Evolutionary conservation across 2,329 filamentous ascomycete species (phyloP), one percentile per base, ranked within the genome.

Genomic region (Zymoseptoria passerinii): DNA sequence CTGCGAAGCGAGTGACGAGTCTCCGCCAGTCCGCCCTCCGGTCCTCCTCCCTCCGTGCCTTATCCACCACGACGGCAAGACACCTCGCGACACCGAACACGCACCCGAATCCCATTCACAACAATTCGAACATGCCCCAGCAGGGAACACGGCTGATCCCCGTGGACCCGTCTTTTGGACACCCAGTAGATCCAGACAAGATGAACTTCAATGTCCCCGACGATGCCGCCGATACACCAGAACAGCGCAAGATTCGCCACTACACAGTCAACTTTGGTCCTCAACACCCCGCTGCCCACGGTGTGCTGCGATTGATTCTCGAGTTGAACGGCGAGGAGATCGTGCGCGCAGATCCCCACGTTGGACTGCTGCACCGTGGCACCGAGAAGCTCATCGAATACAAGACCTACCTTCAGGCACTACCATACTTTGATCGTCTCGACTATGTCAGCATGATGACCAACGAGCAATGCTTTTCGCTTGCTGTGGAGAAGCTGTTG

Each of bases 391-490:
- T 99, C 78, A 97, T 97, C 78, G 94, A 99, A 82, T 99, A 99
- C 84, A 96, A 96, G 83, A 96, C 92, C 68, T 99, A 99, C 74
- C 83, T 97, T 72, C 94, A 99, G 81, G 94, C 94, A 58, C 81
- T 99, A 72, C 94, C 94, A 58, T 99, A 99, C 81, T 99, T 99
- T 74, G 94, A 99, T 78, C 90, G 94, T 68, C 82, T 99, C 75
- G 94, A 99, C 78, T 99, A 99, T 76, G 92, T 96, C 68, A 96
- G 91, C 71, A 99, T 99, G 95, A 99, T 99, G 94, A 99, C 94
- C 71, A 99, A 99, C 77, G 94, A 99, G 82, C 94, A 99, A 78
- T 96, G 91, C 73, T 99, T 90, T 77, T 85, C 91, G 44, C 83
- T 99, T 66, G 94, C 91, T 19, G 92, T 97, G 57, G 94, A 99